These are phyloP conservation scores for Cornus kousa DNA, from an alignment of 148 eudicot genomes.

Conservation along the genomic window DNA sequence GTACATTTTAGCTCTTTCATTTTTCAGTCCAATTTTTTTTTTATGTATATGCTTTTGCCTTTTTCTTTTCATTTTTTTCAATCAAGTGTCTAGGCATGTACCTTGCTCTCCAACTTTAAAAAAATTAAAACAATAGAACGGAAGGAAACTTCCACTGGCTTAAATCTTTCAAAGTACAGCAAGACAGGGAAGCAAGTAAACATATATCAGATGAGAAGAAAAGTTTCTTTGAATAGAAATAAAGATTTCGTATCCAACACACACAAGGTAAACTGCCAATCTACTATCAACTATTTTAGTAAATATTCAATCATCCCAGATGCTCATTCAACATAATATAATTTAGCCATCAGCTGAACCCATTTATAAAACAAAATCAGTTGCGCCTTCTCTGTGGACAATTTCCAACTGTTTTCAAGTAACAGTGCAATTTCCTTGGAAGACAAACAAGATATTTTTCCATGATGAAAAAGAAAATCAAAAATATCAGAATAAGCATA, in stretches of 20 bases:
- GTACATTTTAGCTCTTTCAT: too few relatives aligned
- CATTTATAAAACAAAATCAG: neutral
- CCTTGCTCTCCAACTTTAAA: too few relatives aligned
- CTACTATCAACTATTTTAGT: neutral
- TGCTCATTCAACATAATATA: neutral
- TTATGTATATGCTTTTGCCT: too few relatives aligned
- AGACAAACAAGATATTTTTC: neutral
- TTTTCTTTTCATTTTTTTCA: too few relatives aligned
- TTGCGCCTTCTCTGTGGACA: neutral
- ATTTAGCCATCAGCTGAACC: too few relatives aligned
- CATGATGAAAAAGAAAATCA: neutral
- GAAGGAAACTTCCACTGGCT: neutral
- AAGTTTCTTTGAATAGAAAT: neutral
- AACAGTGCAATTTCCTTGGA: neutral
- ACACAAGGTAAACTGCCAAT: neutral
- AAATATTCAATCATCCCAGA: too few relatives aligned
- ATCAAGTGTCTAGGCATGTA: too few relatives aligned
- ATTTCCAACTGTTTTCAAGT: conserved; percentile 1
- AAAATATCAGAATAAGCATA: neutral
- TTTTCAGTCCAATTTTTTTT: too few relatives aligned
- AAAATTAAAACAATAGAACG: too few relatives aligned
- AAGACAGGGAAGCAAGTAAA: neutral
- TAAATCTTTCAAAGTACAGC: too few relatives aligned
- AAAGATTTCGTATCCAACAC: neutral
- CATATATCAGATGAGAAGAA: neutral